phyloP scores from a whole-genome alignment of 2,329 filamentous ascomycete genomes.

The Epichloe gansuensis region DNA sequence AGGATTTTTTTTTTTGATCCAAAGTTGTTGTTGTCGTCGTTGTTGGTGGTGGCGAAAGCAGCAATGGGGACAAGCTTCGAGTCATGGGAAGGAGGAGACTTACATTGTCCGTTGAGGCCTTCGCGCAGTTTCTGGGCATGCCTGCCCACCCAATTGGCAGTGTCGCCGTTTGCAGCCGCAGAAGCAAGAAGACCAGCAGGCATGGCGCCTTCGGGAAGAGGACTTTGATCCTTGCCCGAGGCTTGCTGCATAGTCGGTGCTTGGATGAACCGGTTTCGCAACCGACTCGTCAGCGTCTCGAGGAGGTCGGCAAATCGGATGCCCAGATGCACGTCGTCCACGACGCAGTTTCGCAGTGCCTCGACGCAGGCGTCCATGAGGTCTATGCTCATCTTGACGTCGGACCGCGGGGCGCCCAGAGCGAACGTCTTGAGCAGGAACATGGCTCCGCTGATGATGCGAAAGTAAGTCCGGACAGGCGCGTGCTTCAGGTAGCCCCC shows the following conservation, averaged over 20 bases:
- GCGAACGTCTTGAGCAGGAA: constrained; percentile 77
- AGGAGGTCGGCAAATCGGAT: constrained; percentile 72
- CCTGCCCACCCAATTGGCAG: constrained; percentile 20
- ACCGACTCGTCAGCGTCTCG: constrained; percentile 61
- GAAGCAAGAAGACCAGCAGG: neutral
- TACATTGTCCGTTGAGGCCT: constrained; percentile 25
- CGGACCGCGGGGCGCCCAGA: constrained; percentile 63
- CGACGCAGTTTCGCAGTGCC: constrained; percentile 63
- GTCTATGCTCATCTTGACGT: constrained; percentile 61
- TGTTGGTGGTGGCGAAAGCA: neutral
- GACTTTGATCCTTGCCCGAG: constrained; percentile 29
- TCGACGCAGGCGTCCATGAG: constrained; percentile 65
- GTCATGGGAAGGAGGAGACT: constrained; percentile 7
- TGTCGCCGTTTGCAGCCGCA: constrained; percentile 11
- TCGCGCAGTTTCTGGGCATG: constrained; percentile 29
- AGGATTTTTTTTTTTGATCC: neutral
- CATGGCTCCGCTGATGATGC: constrained; percentile 76
- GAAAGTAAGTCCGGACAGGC: constrained; percentile 73
- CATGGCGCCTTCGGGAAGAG: constrained; percentile 20
- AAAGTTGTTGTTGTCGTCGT: too few relatives aligned
- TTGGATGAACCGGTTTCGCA: constrained; percentile 63
- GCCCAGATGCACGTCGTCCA: constrained; percentile 77
- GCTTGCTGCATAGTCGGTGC: constrained; percentile 35
- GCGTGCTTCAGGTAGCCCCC: constrained; percentile 71
- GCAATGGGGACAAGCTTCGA: neutral